Evolutionary conservation across 495 filamentous ascomycete genomes (phyloP).

Genomic region (Bryoglossum gracile): DNA sequence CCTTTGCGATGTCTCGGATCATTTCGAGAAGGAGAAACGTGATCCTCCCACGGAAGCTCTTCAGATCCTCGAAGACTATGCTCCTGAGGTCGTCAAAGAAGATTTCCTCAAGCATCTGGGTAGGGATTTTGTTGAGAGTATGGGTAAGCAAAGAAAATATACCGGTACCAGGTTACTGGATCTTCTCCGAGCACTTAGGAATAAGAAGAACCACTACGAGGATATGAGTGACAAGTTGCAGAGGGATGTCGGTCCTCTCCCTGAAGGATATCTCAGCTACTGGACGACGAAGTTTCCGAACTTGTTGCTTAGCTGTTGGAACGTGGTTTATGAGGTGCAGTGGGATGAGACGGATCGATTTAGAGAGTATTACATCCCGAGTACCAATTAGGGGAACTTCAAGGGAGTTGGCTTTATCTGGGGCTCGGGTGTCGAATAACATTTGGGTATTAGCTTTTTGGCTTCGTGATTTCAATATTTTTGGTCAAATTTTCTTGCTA

Average conservation of each 20-base stretch:
- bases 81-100: conserved; percentile 45
- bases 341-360: conserved; percentile 67
- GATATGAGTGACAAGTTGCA: conserved; percentile 78
- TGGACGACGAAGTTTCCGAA: conserved; percentile 79
- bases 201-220: conserved; percentile 93
- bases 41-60: conserved; percentile 68
- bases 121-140: conserved; percentile 69
- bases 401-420: background rate
- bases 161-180: conserved; percentile 76
- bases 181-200: conserved; percentile 81
- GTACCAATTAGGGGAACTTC: conserved; percentile 3
- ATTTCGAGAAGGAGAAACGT: conserved; percentile 84
- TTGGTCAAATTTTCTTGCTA: too few species aligned
- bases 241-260: conserved; percentile 68
- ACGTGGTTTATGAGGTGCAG: conserved; percentile 56
- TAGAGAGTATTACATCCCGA: conserved; percentile 54
- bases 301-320: conserved; percentile 73
- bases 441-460: background rate
- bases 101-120: conserved; percentile 78
- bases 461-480: too few species aligned
- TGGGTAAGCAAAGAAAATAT: conserved; percentile 95
- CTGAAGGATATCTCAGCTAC: conserved; percentile 79
- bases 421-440: background rate
- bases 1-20: conserved; percentile 87
- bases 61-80: conserved; percentile 52